Conservation (phyloP, 2,329 filamentous ascomycete species). For the Fusarium coicis region DNA sequence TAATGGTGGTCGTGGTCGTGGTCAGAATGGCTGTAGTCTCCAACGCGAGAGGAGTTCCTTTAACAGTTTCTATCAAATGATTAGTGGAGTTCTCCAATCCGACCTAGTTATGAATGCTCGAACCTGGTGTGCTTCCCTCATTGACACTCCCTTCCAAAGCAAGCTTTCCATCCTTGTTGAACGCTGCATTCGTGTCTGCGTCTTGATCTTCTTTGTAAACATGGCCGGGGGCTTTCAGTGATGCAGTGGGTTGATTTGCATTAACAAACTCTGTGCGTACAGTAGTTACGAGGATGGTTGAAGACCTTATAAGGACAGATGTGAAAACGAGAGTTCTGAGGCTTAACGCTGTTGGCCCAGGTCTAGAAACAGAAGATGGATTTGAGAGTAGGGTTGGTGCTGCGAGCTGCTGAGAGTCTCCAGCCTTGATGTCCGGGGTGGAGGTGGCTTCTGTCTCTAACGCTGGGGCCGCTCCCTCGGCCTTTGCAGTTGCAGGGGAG, state of each 20-base stretch:
- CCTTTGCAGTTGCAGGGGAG: neutral
- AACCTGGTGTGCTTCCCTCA: neutral
- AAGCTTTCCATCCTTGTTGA: conserved; percentile 12
- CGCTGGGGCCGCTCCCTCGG: neutral
- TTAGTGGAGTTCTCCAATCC: neutral
- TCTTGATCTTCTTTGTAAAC: conserved; percentile 28
- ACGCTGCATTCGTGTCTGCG: conserved; percentile 1
- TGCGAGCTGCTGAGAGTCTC: neutral
- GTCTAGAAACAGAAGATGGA: neutral
- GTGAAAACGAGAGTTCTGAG: conserved; percentile 34
- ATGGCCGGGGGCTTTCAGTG: conserved; percentile 10
- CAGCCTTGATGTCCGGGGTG: neutral
- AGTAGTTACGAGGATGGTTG: conserved; percentile 25
- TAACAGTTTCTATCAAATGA: neutral
- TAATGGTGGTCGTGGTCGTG: conserved; percentile 6
- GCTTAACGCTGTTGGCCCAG: neutral
- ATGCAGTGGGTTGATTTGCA: conserved; percentile 6
- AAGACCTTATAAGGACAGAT: conserved; percentile 36
- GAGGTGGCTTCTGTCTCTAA: conserved; percentile 4
- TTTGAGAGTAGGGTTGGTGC: neutral
- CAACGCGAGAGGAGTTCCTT: neutral
- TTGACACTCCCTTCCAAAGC: neutral
- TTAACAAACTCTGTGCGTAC: conserved; percentile 30
- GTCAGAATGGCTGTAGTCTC: neutral
- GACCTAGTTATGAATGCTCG: neutral